Base-by-base conservation (phyloP, 164 flowering plant genomes). In the Tinospora cordifolia region DNA sequence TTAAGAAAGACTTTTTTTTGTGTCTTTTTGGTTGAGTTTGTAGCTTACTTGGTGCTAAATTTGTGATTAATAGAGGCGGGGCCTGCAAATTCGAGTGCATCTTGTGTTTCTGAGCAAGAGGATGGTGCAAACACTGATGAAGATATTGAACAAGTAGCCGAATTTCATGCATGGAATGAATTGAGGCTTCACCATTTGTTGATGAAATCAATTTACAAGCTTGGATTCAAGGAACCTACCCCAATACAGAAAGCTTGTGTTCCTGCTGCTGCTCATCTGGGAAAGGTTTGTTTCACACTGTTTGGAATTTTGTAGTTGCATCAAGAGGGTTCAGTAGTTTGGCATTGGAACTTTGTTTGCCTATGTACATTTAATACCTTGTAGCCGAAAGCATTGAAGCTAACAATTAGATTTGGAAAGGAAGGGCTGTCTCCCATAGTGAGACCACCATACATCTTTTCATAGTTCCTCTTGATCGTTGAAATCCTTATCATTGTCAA, bases 221-320 rank as follows among this genome's bases (percentile, higher is more conserved):
- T 92, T 71, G 90, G 91, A 51, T 94, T 94, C 79, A 92, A 87
- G 86, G 92, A 92, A 75, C 99, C 99, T 22, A 94, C 99, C 19
- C 93, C 97, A 14, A 90, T 94, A 76, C 99, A 94, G 65, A 92
- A 84, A 78, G 88, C 89, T 68, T 94, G 96, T 75, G 84, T 94
- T 66, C 97, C 99, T 64, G 92, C 88, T 69, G 97, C 87, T 76
- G 97, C 97, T 58, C 97, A 92, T 83, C 92, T 87, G 73, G 99
- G 99, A 72, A 94, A 94, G 96, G 99, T 92, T 80, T 57, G 79
- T 68, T 60, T 57, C 24, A 14, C 8, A 21, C 69, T 30, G n/a
- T 30, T 71, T 17, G 24, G 41, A 25, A 41, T 26, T 30, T 30
- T 30, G 36, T 30, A 30, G 36, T 30, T 30, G 36, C 4, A 30